Evolutionary conservation across 257 asterid species (phyloP), one percentile per base, ranked within the genome.

Genomic region (Haberlea rhodopensis): DNA sequence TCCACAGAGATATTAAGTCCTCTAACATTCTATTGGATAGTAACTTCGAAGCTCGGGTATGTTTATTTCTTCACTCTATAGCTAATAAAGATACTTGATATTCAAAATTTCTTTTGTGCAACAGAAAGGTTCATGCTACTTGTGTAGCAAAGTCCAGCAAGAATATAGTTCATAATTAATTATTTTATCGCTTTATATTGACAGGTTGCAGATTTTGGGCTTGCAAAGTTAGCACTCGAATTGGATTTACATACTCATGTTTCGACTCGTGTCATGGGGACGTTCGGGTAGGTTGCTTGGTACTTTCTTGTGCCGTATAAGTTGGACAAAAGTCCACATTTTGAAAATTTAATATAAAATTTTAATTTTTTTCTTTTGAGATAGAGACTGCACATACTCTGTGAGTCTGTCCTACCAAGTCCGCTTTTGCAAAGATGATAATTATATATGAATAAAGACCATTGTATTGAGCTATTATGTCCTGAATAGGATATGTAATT

Each of bases 151-250:
- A 7, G 27, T 55, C 37, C 27, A 57, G 25, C 9, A 21, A 53
- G 46, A 27, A 8, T 10, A 69, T 48, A 0, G 26, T 48, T 48
- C 24, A 15, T 2, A 53, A 8, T 57, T 13, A 57, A 78, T 57
- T 49, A 53, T 18, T 8, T 25, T 32, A 25, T 29, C 57, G 22
- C 53, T 60, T 10, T 62, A 55, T 19, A 66, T 68, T 63, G 54
- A 57, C 84, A 90, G 95, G 95, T 90, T 67, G 95, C 95, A 0
- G 97, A 90, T 82, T 90, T 90, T 73, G 97, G 97, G 63, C 90
- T 90, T 49, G 97, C 97, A 56, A 90, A 84, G 84, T 75, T 89
- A 62, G 96, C 94, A n/a, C 34, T 71, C 57, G 96, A 89, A 53
- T 71, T 85, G 80, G 90, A 81, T 63, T 62, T 74, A 53, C 80